A percentile compares a stretch with the other conserved stretches of the same genome.
Evolutionary conservation across 2,329 filamentous ascomycete species (phyloP).

Genomic region (Aspergillus aculeatus): DNA sequence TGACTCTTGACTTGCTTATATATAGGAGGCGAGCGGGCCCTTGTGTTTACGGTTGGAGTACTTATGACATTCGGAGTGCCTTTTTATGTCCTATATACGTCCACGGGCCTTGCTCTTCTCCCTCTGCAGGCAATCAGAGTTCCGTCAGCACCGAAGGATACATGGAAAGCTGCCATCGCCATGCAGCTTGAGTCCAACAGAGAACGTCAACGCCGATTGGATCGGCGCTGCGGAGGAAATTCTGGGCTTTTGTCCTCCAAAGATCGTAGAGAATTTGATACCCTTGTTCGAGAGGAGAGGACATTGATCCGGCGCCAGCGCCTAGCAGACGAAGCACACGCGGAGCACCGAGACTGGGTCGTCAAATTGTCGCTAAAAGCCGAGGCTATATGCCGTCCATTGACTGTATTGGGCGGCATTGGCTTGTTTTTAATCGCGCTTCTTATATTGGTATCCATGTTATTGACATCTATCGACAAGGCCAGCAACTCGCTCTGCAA

Average conservation of each 20-base stretch:
- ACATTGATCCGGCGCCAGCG: constrained; percentile 87
- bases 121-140: constrained; percentile 90
- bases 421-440: constrained; percentile 72
- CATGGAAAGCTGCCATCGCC: constrained; percentile 72
- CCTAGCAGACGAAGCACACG: constrained; percentile 66
- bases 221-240: constrained; percentile 77
- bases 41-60: constrained; percentile 87
- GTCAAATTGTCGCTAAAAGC: constrained; percentile 76
- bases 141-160: constrained; percentile 78
- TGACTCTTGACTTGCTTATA: neutral
- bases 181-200: constrained; percentile 82
- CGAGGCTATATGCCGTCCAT: constrained; percentile 77
- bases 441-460: constrained; percentile 83
- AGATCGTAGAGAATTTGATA: constrained; percentile 84
- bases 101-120: constrained; percentile 80
- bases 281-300: constrained; percentile 83
- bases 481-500: constrained; percentile 94
- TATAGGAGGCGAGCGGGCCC: constrained; percentile 78
- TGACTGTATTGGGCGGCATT: constrained; percentile 84
- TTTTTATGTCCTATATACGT: constrained; percentile 85
- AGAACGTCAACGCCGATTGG: constrained; percentile 87
- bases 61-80: constrained; percentile 82
- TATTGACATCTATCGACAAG: constrained; percentile 95
- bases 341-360: constrained; percentile 72
- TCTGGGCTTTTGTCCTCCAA: constrained; percentile 74